Evolutionary conservation across 805 yeast species (phyloP).

Genomic region (Candida golubevii): DNA sequence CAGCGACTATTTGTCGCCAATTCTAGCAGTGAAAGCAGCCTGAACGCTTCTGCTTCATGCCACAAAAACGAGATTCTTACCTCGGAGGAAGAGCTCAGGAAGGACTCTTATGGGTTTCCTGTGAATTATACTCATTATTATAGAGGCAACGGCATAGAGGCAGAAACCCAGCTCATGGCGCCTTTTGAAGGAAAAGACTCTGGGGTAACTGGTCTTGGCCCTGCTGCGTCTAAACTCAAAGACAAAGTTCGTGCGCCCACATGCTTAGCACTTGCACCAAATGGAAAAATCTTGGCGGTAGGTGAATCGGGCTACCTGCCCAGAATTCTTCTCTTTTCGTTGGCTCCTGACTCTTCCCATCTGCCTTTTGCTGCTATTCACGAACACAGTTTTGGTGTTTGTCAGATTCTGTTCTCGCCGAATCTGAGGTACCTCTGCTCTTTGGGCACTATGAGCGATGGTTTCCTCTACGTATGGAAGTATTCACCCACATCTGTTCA

Average conservation of each 20-base stretch:
- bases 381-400: slow-evolving; percentile 67
- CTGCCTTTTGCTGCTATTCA: slow-evolving; percentile 50
- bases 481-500: slow-evolving; percentile 21
- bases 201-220: background rate
- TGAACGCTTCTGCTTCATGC: background rate
- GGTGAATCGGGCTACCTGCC: slow-evolving; percentile 74
- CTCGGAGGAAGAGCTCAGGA: slow-evolving; percentile 7
- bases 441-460: slow-evolving; percentile 66
- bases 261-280: slow-evolving; percentile 57
- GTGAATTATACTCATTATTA: slow-evolving; percentile 7
- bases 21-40: background rate
- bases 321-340: slow-evolving; percentile 54
- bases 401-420: slow-evolving; percentile 51
- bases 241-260: slow-evolving; percentile 49
- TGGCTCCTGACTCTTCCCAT: slow-evolving; percentile 44
- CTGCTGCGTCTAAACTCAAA: slow-evolving; percentile 20
- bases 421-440: slow-evolving; percentile 55
- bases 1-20: slow-evolving; percentile 56
- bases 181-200: slow-evolving; percentile 1
- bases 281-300: slow-evolving; percentile 51
- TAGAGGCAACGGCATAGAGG: slow-evolving; percentile 10
- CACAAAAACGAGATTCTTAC: background rate
- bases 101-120: slow-evolving; percentile 37
- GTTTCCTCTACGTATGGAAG: slow-evolving; percentile 61
- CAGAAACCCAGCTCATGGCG: background rate